phyloP scores from a whole-genome alignment of 2,329 filamentous ascomycete genomes.

The Nectriaceae sp. region DNA sequence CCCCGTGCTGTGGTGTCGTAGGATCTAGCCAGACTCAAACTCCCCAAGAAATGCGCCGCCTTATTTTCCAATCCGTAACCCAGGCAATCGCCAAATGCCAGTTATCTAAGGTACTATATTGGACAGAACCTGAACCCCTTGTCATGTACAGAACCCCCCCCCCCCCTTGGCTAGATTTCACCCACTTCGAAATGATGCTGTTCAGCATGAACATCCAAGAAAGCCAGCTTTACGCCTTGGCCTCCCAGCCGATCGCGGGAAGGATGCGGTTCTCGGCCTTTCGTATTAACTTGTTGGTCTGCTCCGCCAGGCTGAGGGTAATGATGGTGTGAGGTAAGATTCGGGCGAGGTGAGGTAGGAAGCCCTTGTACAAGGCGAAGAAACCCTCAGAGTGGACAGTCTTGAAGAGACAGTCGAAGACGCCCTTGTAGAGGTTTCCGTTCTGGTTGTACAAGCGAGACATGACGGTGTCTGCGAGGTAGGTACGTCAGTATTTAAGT shows the following conservation, averaged over 20 bases:
- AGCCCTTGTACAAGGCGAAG: conserved; percentile 96
- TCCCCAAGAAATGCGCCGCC: conserved; percentile 25
- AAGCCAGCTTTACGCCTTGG: too few relatives aligned
- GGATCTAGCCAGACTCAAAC: conserved; percentile 23
- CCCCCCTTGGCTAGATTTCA: not conserved
- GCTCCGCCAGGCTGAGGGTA: conserved; percentile 90
- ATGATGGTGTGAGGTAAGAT: conserved; percentile 96
- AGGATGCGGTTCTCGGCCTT: conserved; percentile 68
- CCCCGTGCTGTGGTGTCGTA: conserved; percentile 13
- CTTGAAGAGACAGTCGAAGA: conserved; percentile 89
- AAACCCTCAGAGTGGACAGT: conserved; percentile 90
- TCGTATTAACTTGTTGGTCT: conserved; percentile 91
- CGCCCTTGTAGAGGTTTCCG: conserved; percentile 91
- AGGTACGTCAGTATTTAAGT: conserved; percentile 9
- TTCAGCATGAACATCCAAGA: too few relatives aligned
- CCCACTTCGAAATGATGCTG: not conserved
- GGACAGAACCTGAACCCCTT: conserved; percentile 8
- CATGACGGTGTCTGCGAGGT: conserved; percentile 83
- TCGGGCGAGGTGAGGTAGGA: conserved; percentile 88
- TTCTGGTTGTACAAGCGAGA: conserved; percentile 98
- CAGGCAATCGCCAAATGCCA: conserved; percentile 21
- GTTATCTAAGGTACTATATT: conserved; percentile 16
- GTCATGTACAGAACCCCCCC: conserved; percentile 14
- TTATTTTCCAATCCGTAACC: conserved; percentile 27
- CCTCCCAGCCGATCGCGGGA: conserved; percentile 37